These are phyloP conservation scores for Hirschioporus abietinus DNA, from an alignment of 768 basidiomycete genomes.

Conservation along the genomic window DNA sequence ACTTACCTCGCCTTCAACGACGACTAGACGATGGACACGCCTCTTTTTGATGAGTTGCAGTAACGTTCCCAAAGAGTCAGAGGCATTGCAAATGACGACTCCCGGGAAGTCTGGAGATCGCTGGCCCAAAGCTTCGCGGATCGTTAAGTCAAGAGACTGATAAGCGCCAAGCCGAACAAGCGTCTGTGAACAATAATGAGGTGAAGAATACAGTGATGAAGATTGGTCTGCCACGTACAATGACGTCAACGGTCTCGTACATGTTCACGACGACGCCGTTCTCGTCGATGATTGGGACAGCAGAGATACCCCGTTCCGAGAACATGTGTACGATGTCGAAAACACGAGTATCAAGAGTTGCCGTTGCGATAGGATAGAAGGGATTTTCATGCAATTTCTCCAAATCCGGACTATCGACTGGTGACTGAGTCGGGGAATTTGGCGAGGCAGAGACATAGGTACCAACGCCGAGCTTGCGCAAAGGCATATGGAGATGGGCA, in stretches of 20 bases:
- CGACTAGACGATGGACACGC: conserved; percentile 89
- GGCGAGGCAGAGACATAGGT: conserved; percentile 69
- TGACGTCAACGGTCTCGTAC: conserved; percentile 98
- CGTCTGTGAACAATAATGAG: conserved; percentile 48
- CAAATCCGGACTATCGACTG: conserved; percentile 37
- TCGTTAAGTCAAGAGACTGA: conserved; percentile 91
- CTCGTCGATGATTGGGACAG: conserved; percentile 93
- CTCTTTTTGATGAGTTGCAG: conserved; percentile 90
- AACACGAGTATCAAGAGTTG: conserved; percentile 84
- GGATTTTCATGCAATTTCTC: conserved; percentile 38
- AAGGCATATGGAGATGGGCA: conserved; percentile 68
- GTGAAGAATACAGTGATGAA: conserved; percentile 1
- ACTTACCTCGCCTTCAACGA: conserved; percentile 85
- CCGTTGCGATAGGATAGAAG: conserved; percentile 88
- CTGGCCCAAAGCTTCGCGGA: conserved; percentile 87
- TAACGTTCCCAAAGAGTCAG: conserved; percentile 86
- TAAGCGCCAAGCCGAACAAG: conserved; percentile 92
- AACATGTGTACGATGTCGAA: conserved; percentile 99
- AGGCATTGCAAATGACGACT: conserved; percentile 90
- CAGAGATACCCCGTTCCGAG: conserved; percentile 90
- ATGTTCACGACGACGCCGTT: conserved; percentile 91
- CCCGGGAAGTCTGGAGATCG: conserved; percentile 95
- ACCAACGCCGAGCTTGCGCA: conserved; percentile 87
- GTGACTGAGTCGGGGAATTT: conserved; percentile 26
- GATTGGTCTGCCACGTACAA: conserved; percentile 49